Conservation (phyloP, 352 stramenopile species). For the Globisporangium uncinulatum region DNA sequence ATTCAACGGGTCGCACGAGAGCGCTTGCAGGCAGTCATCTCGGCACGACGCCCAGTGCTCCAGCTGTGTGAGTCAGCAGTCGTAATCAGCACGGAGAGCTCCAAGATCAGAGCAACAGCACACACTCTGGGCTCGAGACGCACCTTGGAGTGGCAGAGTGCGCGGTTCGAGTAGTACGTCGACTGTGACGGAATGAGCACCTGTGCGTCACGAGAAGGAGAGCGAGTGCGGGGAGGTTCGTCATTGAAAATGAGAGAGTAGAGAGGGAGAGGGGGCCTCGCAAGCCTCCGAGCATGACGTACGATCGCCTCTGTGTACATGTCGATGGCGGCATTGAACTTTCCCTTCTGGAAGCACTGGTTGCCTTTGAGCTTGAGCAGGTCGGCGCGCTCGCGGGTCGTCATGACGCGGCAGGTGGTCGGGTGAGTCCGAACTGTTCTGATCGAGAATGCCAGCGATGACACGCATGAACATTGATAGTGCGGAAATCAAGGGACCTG, state of each 20-base stretch:
- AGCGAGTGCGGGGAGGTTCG: neutral
- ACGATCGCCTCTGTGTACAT: slow-evolving; percentile 86
- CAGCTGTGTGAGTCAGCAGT: slow-evolving; percentile 22
- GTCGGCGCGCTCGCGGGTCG: slow-evolving; percentile 43
- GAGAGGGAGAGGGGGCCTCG: slow-evolving; percentile 2
- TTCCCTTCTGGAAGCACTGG: slow-evolving; percentile 75
- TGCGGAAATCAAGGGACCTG: too few relatives aligned
- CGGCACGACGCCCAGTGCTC: slow-evolving; percentile 54
- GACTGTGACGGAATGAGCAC: slow-evolving; percentile 49
- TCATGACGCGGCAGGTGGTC: neutral
- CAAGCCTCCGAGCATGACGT: slow-evolving; percentile 11
- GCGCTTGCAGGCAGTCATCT: slow-evolving; percentile 53
- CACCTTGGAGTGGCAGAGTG: slow-evolving; percentile 67
- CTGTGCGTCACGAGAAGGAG: slow-evolving; percentile 13
- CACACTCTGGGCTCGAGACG: neutral
- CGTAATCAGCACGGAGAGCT: neutral
- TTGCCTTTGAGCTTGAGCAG: slow-evolving; percentile 79
- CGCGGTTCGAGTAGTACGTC: slow-evolving; percentile 79
- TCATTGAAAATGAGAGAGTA: neutral
- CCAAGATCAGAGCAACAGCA: too few relatives aligned
- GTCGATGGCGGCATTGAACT: slow-evolving; percentile 73
- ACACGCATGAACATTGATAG: too few relatives aligned
- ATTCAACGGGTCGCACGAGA: slow-evolving; percentile 55
- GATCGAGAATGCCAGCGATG: too few relatives aligned
- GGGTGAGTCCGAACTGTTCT: too few relatives aligned